Conservation (phyloP, 257 asterid species). For the Marsdenia floribunda region DNA sequence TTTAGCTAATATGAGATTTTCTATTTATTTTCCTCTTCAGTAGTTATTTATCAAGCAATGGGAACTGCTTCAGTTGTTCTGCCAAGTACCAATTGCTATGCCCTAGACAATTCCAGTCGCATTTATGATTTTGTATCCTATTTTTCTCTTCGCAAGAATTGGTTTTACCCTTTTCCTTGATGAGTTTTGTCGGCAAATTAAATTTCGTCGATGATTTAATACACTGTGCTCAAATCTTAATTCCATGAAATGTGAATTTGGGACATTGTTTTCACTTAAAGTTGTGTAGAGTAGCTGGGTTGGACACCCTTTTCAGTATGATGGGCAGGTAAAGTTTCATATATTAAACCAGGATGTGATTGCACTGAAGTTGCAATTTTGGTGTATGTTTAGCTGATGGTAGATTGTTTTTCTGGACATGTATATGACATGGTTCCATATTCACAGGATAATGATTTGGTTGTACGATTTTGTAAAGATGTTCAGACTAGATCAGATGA, state of each 20-base stretch:
- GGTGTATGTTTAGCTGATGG: background rate
- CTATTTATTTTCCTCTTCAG: slow-evolving; percentile 30
- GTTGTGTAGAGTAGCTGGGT: slow-evolving; percentile 60
- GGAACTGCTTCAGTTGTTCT: slow-evolving; percentile 67
- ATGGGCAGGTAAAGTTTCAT: slow-evolving; percentile 57
- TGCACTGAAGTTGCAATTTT: background rate
- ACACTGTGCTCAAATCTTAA: background rate
- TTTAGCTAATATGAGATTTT: background rate
- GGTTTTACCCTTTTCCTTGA: background rate
- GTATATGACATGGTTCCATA: slow-evolving; percentile 13
- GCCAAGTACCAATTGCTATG: slow-evolving; percentile 75
- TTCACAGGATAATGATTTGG: slow-evolving; percentile 67
- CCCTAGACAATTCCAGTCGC: slow-evolving; percentile 66
- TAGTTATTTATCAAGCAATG: slow-evolving; percentile 38
- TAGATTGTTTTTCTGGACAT: slow-evolving; percentile 5
- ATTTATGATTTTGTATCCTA: slow-evolving; percentile 92
- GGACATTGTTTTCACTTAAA: slow-evolving; percentile 39
- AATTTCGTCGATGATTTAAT: background rate
- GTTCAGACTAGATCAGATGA: slow-evolving; percentile 70
- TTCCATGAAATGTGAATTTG: slow-evolving; percentile 3
- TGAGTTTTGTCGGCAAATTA: background rate
- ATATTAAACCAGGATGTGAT: background rate
- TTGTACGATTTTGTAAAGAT: slow-evolving; percentile 84
- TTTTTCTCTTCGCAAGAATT: background rate
- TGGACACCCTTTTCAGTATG: slow-evolving; percentile 71